A percentile compares a stretch with the other conserved stretches of the same genome.
phyloP scores from a whole-genome alignment of 1,284 basidiomycete genomes.

The Leccinum solheimii region DNA sequence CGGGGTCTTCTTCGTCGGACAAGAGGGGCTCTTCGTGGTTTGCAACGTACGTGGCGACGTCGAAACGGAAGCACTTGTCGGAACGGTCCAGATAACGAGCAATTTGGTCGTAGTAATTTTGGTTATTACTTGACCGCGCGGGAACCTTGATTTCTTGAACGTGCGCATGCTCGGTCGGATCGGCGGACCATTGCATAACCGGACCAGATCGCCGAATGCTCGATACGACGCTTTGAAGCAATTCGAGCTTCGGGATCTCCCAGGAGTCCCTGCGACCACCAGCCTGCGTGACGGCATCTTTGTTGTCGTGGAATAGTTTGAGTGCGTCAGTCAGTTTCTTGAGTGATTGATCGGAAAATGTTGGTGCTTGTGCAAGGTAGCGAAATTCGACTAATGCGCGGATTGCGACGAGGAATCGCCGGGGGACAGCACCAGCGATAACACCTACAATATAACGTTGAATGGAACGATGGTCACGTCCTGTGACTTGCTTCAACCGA shows the following conservation, averaged over 20 bases:
- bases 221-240: not conserved
- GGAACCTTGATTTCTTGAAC: not conserved
- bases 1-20: not conserved
- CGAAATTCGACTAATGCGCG: not conserved
- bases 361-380: not conserved
- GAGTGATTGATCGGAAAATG: not conserved
- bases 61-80: not conserved
- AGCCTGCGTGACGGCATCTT: not conserved
- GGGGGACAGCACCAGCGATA: not conserved
- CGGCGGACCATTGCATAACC: not conserved
- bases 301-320: not conserved
- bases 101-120: not conserved
- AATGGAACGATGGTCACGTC: not conserved
- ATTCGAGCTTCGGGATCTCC: not conserved
- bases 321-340: not conserved
- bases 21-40: not conserved
- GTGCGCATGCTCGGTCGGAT: not conserved
- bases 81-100: not conserved
- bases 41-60: not conserved
- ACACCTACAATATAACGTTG: not conserved
- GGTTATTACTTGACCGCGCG: not conserved
- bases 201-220: not conserved
- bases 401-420: not conserved
- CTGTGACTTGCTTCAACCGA: not conserved
- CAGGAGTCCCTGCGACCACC: not conserved